These are phyloP conservation scores for Trichomonas tenax DNA, from an alignment of 208 protist species.

Conservation along the genomic window DNA sequence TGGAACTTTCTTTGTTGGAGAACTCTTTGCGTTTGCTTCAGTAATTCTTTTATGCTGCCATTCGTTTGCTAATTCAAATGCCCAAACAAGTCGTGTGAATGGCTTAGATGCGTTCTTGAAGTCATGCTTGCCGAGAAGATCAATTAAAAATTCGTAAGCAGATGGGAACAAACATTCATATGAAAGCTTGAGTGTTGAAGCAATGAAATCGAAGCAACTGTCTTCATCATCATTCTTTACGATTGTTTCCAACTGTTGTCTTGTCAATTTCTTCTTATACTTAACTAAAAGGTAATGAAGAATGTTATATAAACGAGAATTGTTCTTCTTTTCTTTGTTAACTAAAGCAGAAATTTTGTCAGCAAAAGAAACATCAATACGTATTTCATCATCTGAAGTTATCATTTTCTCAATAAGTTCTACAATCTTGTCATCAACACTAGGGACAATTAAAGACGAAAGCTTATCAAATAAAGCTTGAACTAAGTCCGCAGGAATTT, in stretches of 20 bases:
- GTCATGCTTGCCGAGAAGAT: not conserved
- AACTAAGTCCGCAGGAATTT: not conserved
- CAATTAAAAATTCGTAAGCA: not conserved
- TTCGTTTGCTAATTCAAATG: not conserved
- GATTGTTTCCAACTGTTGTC: not conserved
- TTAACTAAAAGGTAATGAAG: not conserved
- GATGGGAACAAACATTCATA: not conserved
- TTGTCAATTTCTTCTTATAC: not conserved
- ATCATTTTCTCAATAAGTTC: not conserved
- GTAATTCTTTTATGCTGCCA: not conserved
- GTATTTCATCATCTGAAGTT: not conserved
- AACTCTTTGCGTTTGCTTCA: not conserved
- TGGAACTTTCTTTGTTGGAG: not conserved
- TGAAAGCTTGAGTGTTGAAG: not conserved
- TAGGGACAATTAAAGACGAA: not conserved
- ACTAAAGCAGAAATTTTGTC: not conserved
- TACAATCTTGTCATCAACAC: not conserved
- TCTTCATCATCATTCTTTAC: not conserved
- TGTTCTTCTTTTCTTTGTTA: not conserved
- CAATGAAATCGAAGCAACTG: not conserved
- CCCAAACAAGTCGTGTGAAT: not conserved
- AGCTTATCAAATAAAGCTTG: not conserved
- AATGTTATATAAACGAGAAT: not conserved
- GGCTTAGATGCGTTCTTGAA: not conserved
- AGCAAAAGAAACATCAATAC: not conserved